Evolutionary conservation across 2,329 filamentous ascomycete species (phyloP), one percentile per base, ranked within the genome.

Genomic region (Beauveria australis): DNA sequence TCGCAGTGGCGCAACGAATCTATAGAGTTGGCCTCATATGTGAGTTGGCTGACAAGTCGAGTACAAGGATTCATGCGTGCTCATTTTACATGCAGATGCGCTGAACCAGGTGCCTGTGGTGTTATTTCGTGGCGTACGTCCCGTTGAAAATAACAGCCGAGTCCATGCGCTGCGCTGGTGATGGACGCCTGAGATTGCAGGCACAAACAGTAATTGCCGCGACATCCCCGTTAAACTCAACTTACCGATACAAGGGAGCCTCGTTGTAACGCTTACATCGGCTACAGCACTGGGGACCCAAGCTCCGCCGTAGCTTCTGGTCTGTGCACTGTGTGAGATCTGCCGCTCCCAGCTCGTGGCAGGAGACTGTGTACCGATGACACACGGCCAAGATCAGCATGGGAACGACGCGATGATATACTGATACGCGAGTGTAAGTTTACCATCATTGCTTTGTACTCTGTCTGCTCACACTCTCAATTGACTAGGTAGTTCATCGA

Each of bases 171-270:
- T 26, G n/a, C 10, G 33, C 33, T 24, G 48, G 44, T 9, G 2
- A 33, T 40, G 7, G 7, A 5, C 14, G 54, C 54, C 54, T 48
- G 16, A 48, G 9, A 26, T 48, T 37, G 14, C 14, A 57, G 54
- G 54, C 54, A 22, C n/a, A 9, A 33, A 37, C 33, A 19, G n/a
- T 19, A 33, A 16, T 37, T 47, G 53, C 41, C 41, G 53, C 22
- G 6, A 26, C 19, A 14, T 40, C 37, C 56, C 49, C 61, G 52
- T 52, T 65, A 65, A 51, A 9, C 51, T 49, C 63, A 65, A 63
- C 16, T 46, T 47, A 22, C 44, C 43, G 52, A 41, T 62, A 63
- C 55, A 63, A 28, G 40, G 47, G 22, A 53, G 48, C 10, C 41
- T 22, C 58, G 49, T 41, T 48, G 58, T 18, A 41, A 53, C 49